Base-by-base conservation (phyloP, 1,284 basidiomycete species). In the Serendipita sp. region DNA sequence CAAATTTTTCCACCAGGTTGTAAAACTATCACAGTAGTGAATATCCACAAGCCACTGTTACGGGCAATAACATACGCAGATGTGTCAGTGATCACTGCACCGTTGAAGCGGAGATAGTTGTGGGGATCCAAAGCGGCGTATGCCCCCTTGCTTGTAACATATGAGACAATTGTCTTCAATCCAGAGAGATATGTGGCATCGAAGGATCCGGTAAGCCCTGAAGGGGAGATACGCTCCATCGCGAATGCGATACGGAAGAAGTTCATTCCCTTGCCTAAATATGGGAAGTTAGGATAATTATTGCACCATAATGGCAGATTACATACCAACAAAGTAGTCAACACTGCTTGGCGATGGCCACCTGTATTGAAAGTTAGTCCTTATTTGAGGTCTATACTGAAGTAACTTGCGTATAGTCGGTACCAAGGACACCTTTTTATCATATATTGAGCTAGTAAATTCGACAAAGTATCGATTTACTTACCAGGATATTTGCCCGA, bases 51-150 rank as follows among this genome's bases (percentile, higher is more conserved):
- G 45, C 62, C 65, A 67, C 3, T 65, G 65, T 62, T 65, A 64
- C 60, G 64, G 60, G 58, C 60, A 61, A 74, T 81, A 71, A 72
- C 75, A 75, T 35, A 41, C 38, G 38, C 38, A 41, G 22, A 42
- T 13, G 2, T 3, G 35, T 64, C 26, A 49, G 34, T 47, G 29
- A 58, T 58, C 15, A 58, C 29, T 13, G 15, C 12, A 35, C 45
- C 38, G 6, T 38, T 34, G 44, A 35, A 58, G 8, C 15, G 26
- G 17, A 29, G 2, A 63, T 38, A 65, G 45, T 58, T 58, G 34
- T 58, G 53, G 32, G 47, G 67, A 30, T 68, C 67, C 50, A 68
- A 45, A 43, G 64, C 60, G 4, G 67, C 67, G 41, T 67, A 67
- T 26, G 60, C 67, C 2, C 67, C 67, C 60, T 68, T 68, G 44